phyloP scores from a whole-genome alignment of 495 filamentous ascomycete species.

The Penicillium cosmopolitanum region DNA sequence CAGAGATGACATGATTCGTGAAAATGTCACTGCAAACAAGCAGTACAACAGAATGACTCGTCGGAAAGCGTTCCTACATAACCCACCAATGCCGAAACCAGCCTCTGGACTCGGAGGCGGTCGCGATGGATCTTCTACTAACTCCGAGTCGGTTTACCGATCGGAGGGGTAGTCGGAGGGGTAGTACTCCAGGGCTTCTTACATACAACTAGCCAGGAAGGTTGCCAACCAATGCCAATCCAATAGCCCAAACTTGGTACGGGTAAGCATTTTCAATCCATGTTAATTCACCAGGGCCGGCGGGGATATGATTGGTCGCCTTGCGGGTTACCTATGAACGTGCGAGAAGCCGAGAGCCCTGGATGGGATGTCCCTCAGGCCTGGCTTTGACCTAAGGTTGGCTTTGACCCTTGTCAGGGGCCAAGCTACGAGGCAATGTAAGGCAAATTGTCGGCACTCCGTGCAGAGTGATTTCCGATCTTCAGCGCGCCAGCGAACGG shows the following conservation, averaged over 20 bases:
- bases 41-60: not conserved
- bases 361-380: not conserved
- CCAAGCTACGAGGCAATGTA: not conserved
- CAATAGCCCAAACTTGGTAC: not conserved
- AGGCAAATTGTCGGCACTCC: not conserved
- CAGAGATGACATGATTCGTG: not conserved
- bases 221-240: not conserved
- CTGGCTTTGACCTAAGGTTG: no score
- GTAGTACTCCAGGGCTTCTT: no score
- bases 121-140: not conserved
- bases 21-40: not conserved
- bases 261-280: not conserved
- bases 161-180: not conserved
- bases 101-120: not conserved
- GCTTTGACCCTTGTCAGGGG: not conserved
- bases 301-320: not conserved
- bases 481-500: not conserved
- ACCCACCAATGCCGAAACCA: no score
- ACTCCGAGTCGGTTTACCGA: not conserved
- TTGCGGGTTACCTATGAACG: not conserved
- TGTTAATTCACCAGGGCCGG: not conserved
- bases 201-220: no score
- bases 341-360: not conserved
- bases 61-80: not conserved
- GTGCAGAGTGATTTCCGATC: not conserved